Evolutionary conservation across 257 asterid species (phyloP).

Genomic region (Nicotiana benthamiana): DNA sequence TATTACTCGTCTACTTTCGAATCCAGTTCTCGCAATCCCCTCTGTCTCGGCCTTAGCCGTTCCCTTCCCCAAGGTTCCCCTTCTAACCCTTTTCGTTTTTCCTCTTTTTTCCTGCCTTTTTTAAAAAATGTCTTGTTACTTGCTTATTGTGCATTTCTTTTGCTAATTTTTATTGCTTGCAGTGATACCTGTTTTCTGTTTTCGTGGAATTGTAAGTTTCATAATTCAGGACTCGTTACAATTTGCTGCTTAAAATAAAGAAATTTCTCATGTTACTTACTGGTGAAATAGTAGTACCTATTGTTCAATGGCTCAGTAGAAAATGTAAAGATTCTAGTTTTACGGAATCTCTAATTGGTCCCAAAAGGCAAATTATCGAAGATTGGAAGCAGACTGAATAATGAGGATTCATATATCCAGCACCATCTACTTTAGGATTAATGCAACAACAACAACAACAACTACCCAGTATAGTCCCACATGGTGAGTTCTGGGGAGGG

Average conservation of each 20-base stretch:
- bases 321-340: not conserved
- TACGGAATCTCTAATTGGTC: not conserved
- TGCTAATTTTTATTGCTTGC: not conserved
- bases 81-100: not conserved
- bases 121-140: not conserved
- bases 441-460: too few relatives aligned
- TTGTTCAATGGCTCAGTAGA: not conserved
- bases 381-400: not conserved
- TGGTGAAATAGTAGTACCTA: not conserved
- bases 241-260: not conserved
- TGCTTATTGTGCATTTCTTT: not conserved
- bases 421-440: not conserved
- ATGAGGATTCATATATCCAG: not conserved
- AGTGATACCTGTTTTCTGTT: not conserved
- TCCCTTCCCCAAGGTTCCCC: constrained; percentile 61
- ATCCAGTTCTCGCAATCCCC: constrained; percentile 63
- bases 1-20: constrained; percentile 64
- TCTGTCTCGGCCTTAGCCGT: constrained; percentile 74
- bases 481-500: too few relatives aligned
- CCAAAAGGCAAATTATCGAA: not conserved
- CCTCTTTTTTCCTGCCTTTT: not conserved
- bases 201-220: not conserved
- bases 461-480: too few relatives aligned
- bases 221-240: not conserved
- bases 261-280: not conserved